A percentile compares a stretch with the other conserved stretches of the same genome.
Conservation (phyloP, 495 filamentous ascomycete genomes). For the Penicillium dipodomyicola region DNA sequence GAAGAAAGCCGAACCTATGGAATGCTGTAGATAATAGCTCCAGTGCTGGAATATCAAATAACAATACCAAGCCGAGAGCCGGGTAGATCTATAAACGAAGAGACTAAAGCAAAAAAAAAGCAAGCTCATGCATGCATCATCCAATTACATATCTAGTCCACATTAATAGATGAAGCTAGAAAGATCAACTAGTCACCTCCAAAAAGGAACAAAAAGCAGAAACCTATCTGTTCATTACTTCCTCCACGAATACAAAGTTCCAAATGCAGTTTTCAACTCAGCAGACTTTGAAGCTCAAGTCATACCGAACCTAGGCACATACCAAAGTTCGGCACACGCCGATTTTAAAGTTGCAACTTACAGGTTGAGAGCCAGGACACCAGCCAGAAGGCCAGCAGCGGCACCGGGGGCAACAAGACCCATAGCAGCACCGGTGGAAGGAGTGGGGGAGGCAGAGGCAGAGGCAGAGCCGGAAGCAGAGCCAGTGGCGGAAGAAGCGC, state of each 20-base stretch:
- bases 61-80: background rate
- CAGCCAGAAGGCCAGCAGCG: slow-evolving; percentile 20
- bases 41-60: background rate
- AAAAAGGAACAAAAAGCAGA: background rate
- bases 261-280: too few relatives aligned
- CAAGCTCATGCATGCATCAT: slow-evolving; percentile 3
- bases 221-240: slow-evolving; percentile 1
- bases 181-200: background rate
- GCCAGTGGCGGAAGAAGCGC: slow-evolving; percentile 8
- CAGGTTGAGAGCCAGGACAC: slow-evolving; percentile 22
- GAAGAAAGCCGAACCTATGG: background rate
- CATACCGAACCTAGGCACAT: background rate
- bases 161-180: slow-evolving; percentile 1
- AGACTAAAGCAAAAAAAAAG: slow-evolving; percentile 1
- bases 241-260: background rate
- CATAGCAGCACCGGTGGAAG: slow-evolving; percentile 17
- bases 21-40: background rate
- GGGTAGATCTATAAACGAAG: too few relatives aligned
- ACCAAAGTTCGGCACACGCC: background rate
- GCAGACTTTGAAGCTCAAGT: background rate
- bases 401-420: slow-evolving; percentile 26
- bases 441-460: slow-evolving; percentile 15
- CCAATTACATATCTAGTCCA: background rate
- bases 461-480: slow-evolving; percentile 13
- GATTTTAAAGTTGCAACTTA: slow-evolving; percentile 10